Evolutionary conservation across 1,284 basidiomycete species (phyloP), one percentile per base, ranked within the genome.

Genomic region (Xanthoconium separans): DNA sequence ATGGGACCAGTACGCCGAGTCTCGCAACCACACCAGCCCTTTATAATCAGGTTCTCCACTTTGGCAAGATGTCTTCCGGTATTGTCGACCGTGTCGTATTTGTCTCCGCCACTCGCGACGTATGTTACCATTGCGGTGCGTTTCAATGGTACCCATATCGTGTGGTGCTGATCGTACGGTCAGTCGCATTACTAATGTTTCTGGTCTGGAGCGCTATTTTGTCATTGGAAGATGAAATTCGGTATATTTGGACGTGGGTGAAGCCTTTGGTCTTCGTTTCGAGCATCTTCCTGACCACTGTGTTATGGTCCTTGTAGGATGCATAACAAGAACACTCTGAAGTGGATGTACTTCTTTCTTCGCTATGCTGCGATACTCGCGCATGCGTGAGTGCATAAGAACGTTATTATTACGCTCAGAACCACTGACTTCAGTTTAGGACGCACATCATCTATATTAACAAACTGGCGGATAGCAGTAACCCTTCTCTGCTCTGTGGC

Each of bases 331-430:
- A 64, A 36, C 11, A 53, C 27, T 4, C 53, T 55, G 24, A 68
- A 68, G 40, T 68, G 65, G 64, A 6, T 39, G 0, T 64, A 64
- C 18, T 44, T 68, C 15, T 60, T 57, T 42, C 52, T 68, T 53
- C 63, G 55, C 12, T 66, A 64, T 49, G 44, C 13, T 39, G 47
- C 51, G 1, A 52, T 64, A 44, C n/a, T 52, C 6, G 54, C 45
- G 33, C 56, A 55, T 24, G 13, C 51, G 63, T 64, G 29, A 60
- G 65, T 55, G 46, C 2, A 16, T 16, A 8, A 16, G 27, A 27
- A 7, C 7, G 7, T 27, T 2, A 27, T 5, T 6, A 16, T 34
- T 24, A 3, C 22, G 18, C 27, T 2, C 8, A 47, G n/a, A 29
- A 18, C 44, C 30, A 16, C 18, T 27, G 16, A 51, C 24, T 27